Percentiles rank a stretch among this genome's conserved stretches.
Evolutionary conservation across 352 stramenopile genomes (phyloP).

Genomic region (Phytopythium montanum): DNA sequence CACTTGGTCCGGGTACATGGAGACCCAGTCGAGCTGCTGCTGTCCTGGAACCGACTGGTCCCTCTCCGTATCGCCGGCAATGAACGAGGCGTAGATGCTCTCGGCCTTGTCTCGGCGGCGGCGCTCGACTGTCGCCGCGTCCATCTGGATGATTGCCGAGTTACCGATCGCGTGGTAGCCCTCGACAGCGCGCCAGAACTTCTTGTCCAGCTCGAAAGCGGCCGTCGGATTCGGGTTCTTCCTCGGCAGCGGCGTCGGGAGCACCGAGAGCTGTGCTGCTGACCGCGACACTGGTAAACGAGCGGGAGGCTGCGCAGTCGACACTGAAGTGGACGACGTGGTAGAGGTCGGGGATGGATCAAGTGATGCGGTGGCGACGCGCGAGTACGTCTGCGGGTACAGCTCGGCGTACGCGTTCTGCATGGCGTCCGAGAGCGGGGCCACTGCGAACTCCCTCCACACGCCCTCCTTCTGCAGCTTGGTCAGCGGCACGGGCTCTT

Average conservation of each 20-base stretch:
- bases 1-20: constrained; percentile 50
- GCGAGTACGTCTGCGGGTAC: constrained; percentile 43
- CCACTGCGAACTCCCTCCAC: constrained; percentile 37
- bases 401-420: constrained; percentile 60
- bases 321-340: neutral
- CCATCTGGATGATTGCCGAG: constrained; percentile 28
- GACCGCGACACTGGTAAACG: neutral
- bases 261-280: neutral
- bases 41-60: neutral
- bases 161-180: constrained; percentile 46
- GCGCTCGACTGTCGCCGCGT: constrained; percentile 24
- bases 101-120: constrained; percentile 37
- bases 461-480: constrained; percentile 32
- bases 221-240: neutral
- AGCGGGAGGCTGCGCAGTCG: neutral
- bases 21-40: constrained; percentile 33
- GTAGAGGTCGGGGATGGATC: neutral
- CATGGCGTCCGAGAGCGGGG: constrained; percentile 31
- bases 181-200: constrained; percentile 69
- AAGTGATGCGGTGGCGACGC: neutral
- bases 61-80: constrained; percentile 5
- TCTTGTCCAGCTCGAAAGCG: constrained; percentile 28
- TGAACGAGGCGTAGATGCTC: constrained; percentile 47
- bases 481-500: constrained; percentile 19
- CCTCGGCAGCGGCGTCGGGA: neutral